Evolutionary conservation across 2,329 filamentous ascomycete species (phyloP).

Genomic region (Chrysoporthe deuterocubensis): DNA sequence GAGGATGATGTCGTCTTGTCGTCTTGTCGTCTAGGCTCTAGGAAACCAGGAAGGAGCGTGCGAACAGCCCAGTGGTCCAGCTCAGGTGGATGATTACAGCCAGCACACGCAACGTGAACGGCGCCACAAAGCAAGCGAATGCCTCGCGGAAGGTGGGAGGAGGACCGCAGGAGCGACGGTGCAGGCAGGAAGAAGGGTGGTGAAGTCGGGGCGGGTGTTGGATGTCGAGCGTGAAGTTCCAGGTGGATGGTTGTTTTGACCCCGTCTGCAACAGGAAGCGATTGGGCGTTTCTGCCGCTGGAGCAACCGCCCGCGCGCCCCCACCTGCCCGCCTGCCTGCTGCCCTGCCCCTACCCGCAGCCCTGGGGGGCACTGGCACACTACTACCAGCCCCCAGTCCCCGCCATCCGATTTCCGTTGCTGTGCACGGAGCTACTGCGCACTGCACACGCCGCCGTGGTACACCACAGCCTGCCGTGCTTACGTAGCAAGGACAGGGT

Average conservation of each 20-base stretch:
- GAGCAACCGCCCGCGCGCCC: slow-evolving; percentile 17
- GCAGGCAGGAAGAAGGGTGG: background rate
- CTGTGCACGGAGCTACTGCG: background rate
- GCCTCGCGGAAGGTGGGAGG: slow-evolving; percentile 3
- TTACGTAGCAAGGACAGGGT: too few species aligned
- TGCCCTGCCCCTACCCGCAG: slow-evolving; percentile 3
- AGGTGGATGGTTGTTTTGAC: slow-evolving; percentile 18
- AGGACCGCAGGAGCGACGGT: background rate
- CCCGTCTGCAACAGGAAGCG: slow-evolving; percentile 14
- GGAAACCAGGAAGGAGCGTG: background rate
- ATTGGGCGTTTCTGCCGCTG: slow-evolving; percentile 21
- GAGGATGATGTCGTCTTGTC: slow-evolving; percentile 4
- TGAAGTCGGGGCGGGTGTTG: background rate
- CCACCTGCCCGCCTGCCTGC: background rate
- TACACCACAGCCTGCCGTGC: background rate
- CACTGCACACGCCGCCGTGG: background rate
- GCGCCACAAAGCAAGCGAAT: background rate
- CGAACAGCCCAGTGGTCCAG: background rate
- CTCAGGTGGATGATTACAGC: background rate
- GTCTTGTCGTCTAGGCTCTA: background rate
- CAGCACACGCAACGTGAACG: background rate
- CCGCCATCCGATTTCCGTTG: background rate
- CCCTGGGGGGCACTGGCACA: background rate
- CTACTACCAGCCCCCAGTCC: background rate
- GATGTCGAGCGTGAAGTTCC: background rate